Evolutionary conservation across 306 rosid genomes (phyloP), one percentile per base, ranked within the genome.

Genomic region (Rosa persica): DNA sequence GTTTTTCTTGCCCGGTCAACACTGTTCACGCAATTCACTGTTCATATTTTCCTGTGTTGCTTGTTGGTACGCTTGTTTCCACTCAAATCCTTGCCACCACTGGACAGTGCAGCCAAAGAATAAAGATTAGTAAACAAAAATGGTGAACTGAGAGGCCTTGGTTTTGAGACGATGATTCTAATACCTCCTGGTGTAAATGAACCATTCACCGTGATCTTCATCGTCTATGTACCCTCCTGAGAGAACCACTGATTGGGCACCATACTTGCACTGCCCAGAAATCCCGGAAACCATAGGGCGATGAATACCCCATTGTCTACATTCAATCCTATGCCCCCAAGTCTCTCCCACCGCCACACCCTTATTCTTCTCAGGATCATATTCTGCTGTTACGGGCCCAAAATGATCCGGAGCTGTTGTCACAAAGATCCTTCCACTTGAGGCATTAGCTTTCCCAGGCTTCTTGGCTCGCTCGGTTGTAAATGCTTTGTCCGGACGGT

Each of bases 261-360:
- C 91, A 60, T 76, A 39, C 13, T 71, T 27, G 0, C 88, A 73
- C 73, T 89, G 93, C 0, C 91, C 96, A 19, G 90, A 90, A 76
- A 91, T 89, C 2, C 91, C 91, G 3, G 89, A 84, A 75, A 91
- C 89, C 27, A 82, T 85, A 8, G 96, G 93, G 16, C 76, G 16
- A 79, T 92, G 97, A 44, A 85, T 87, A 2, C 97, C 97, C 96
- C 96, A 92, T 71, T 91, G 96, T 5, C 96, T 67, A 73, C 96
- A 91, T 25, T 83, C 91, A 82, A 83, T 61, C 64, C 93, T 80
- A 22, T 82, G 85, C 52, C 30, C 85, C 92, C 93, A 91, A 25
- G 73, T 55, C 40, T 88, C 89, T 9, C 96, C 96, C 4, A 89
- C 93, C 43, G 86, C 49, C 54, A 91, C 84, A 11, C 96, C 93